Base-by-base conservation (phyloP, 495 filamentous ascomycete species). In the Terfezia claveryi region DNA sequence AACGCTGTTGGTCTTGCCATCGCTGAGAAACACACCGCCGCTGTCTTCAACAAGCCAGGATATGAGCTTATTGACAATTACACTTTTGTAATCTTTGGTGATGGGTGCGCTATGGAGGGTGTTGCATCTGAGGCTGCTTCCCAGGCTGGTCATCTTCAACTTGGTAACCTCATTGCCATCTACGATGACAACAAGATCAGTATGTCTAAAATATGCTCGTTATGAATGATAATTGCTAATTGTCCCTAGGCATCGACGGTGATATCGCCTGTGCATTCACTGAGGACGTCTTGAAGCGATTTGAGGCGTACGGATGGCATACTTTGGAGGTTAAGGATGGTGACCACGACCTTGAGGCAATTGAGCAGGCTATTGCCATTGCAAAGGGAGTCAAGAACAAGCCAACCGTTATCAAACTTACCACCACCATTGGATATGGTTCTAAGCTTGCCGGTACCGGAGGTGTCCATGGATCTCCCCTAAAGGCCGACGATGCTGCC, bases 21-120 rank as follows among this genome's bases (percentile, higher is more conserved):
- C 64, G 92, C 87, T 54, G 84, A 96, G 75, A 80, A 80, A 54
- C 88, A 96, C 68, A 82, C 83, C 53, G 86, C 78, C 56, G 92
- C 79, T 64, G 74, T 73, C 65, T 99, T 91, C 80, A 99, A 99
- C 80, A 96, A 94, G 77, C 85, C 89, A 64, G 87, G 85, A 58
- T 96, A 78, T 70, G 80, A 87, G 52, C 70, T 99, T 37, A 71
- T 92, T 73, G 82, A 86, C 76, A 96, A 96, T 80, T 79, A 96
- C 79, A 99, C 91, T 64, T 99, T 84, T 71, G 69, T 62, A 69
- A 94, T 95, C 79, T 85, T 99, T 68, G 91, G 91, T 69, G 91
- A 99, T 78, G 91, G 91, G 53, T 99, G 91, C 71, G 80, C 89
- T 70, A 92, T 92, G 88, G 91, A 99, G 74, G 91, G 91, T 74